Conservation (phyloP, 176 grass and related monocot species). For the Themeda triandra region DNA sequence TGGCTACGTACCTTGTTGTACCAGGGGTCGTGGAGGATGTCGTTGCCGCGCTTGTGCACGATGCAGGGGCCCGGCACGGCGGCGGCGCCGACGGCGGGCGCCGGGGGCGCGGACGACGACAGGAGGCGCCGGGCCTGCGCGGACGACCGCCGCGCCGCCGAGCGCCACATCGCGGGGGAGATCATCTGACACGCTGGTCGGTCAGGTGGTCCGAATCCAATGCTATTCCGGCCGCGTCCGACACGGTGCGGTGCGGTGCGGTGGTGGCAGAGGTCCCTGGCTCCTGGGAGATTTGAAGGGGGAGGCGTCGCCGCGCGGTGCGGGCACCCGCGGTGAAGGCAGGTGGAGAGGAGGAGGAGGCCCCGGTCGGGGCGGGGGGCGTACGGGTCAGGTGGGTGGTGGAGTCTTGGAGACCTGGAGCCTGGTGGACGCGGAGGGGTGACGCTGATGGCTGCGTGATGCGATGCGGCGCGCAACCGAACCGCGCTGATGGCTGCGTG, state of each 20-base stretch:
- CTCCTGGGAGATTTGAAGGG: conserved; percentile 39
- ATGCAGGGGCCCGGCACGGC: conserved; percentile 74
- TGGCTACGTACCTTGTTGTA: conserved; percentile 70
- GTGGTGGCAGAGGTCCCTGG: neutral
- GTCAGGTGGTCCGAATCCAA: neutral
- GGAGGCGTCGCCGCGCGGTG: conserved; percentile 29
- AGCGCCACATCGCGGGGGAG: conserved; percentile 58
- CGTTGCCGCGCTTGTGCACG: conserved; percentile 89
- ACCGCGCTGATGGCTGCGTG: no score
- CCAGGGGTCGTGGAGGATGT: conserved; percentile 94
- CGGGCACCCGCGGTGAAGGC: conserved; percentile 31
- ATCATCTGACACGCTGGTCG: conserved; percentile 2
- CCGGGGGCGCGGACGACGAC: conserved; percentile 33
- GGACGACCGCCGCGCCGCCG: conserved; percentile 48
- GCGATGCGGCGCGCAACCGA: no score
- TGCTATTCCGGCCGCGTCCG: neutral
- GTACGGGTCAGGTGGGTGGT: neutral
- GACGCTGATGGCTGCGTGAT: no score
- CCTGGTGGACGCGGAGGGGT: no score
- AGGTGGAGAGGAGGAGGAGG: neutral
- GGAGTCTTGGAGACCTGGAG: neutral
- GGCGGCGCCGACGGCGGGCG: conserved; percentile 31
- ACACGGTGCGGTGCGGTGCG: neutral
- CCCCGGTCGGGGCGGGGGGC: neutral
- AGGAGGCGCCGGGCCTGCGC: conserved; percentile 61